These are phyloP conservation scores for Xylaria sp. DNA, from an alignment of 2,329 filamentous ascomycete species.

Conservation along the genomic window DNA sequence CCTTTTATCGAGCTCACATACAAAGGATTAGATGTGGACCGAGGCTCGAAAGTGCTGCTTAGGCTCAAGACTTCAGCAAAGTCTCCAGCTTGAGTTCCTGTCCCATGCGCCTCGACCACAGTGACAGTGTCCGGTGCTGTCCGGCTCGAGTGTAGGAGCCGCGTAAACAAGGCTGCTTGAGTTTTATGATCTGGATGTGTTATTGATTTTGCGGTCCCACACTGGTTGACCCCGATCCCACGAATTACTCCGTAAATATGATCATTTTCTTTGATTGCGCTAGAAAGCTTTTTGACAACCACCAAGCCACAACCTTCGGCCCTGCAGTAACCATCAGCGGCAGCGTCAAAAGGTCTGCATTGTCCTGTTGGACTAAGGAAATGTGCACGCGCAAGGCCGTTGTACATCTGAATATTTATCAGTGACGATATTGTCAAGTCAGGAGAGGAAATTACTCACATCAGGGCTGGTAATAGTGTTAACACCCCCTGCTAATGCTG, in stretches of 20 bases:
- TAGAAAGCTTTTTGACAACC: conserved; percentile 29
- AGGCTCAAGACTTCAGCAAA: conserved; percentile 62
- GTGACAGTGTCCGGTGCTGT: conserved; percentile 67
- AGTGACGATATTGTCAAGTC: background rate
- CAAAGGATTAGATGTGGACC: conserved; percentile 61
- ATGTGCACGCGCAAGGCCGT: conserved; percentile 35
- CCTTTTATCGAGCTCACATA: conserved; percentile 46
- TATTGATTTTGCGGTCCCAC: conserved; percentile 41
- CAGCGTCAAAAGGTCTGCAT: conserved; percentile 29
- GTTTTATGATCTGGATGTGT: conserved; percentile 39
- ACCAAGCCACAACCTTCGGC: conserved; percentile 29
- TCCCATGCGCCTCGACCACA: conserved; percentile 74
- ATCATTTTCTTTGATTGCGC: conserved; percentile 35
- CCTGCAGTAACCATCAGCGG: conserved; percentile 27
- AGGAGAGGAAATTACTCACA: conserved; percentile 23
- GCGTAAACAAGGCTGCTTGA: conserved; percentile 55
- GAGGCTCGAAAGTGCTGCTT: conserved; percentile 40
- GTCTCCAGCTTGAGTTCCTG: conserved; percentile 73
- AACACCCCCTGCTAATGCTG: conserved; percentile 39
- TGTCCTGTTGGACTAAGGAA: conserved; percentile 28
- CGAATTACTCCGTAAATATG: conserved; percentile 36
- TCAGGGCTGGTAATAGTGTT: conserved; percentile 40
- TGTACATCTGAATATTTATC: conserved; percentile 34
- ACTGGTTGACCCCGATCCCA: conserved; percentile 37
- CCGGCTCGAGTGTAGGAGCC: conserved; percentile 64